Base-by-base conservation (phyloP, 2,329 filamentous ascomycete species). In the Fusarium sulawesiense region DNA sequence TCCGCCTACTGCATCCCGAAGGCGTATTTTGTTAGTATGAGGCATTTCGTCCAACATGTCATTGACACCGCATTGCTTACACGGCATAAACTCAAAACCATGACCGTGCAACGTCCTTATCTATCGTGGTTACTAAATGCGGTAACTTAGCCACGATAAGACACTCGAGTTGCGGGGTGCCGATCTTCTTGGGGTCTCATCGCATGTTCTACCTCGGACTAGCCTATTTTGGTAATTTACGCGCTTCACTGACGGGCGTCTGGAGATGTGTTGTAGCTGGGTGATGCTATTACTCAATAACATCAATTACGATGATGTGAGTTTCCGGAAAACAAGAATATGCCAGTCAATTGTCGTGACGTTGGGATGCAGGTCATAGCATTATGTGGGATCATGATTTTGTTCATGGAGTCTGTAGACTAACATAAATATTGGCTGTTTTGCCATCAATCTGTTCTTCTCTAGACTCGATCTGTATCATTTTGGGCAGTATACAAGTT, bases 141-240 rank as follows among this genome's bases (percentile, higher is more conserved):
- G 70, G 74, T 48, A 76, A 75, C 29, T 61, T 76, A 76, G 51
- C 73, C 74, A 75, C 74, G 58, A 66, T 69, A 71, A 71, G 47
- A n/a, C 3, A 16, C 2, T 49, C 4, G 21, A 56, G 41, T 65
- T 45, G 55, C 29, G 61, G 55, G 61, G 61, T 66, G 48, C 51
- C 57, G 50, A 58, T 60, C 54, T 54, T 6, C 21, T 23, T 46
- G 32, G 50, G 53, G 50, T 40, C 40, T 18, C 34, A 42, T 60
- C 23, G 21, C 16, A 21, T 3, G 2, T 30, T 56, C 30, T 56
- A 55, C 49, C 66, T 29, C 16, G 37, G 47, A 37, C 72, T 74
- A 74, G 50, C 72, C 58, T 40, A 20, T 32, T 71, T 0, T 25
- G 32, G 72, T 50, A n/a, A 72, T 32, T 40, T 74, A 74, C 64